Percentiles rank a stretch among this genome's conserved stretches.
These are phyloP conservation scores for Candida maltosa DNA, from an alignment of 805 yeast species.

Conservation along the genomic window DNA sequence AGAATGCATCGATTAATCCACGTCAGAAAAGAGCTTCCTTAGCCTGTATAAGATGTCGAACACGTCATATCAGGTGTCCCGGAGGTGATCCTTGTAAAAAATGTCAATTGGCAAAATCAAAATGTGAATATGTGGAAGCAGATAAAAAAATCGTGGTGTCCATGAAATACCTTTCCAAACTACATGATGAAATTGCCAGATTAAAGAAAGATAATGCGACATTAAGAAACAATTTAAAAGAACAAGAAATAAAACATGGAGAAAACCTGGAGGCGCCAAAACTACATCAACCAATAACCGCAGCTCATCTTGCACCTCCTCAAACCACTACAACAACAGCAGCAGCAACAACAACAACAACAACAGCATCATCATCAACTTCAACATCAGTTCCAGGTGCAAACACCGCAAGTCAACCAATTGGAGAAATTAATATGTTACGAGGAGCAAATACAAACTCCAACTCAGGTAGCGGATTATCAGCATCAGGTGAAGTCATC, in stretches of 20 bases:
- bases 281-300: background rate
- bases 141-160: slow-evolving; percentile 73
- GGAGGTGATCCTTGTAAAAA: slow-evolving; percentile 73
- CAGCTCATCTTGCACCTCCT: no score
- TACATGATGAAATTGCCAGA: slow-evolving; percentile 65
- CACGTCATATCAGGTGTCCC: slow-evolving; percentile 72
- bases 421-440: no score
- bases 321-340: background rate
- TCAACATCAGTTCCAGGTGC: background rate
- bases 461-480: no score
- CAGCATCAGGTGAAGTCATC: slow-evolving; percentile 48
- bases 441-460: no score
- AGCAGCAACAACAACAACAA: slow-evolving; percentile 8
- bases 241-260: slow-evolving; percentile 14
- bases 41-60: slow-evolving; percentile 65
- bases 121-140: slow-evolving; percentile 70
- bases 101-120: slow-evolving; percentile 51
- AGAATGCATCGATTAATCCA: background rate
- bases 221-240: slow-evolving; percentile 44
- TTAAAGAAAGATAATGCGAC: slow-evolving; percentile 64
- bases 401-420: no score
- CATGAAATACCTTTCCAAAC: slow-evolving; percentile 60
- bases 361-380: slow-evolving; percentile 3
- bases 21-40: slow-evolving; percentile 31
- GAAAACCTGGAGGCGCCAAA: background rate